phyloP scores from a whole-genome alignment of 108 stramenopile genomes.

The Aureococcus anophagefferens region DNA sequence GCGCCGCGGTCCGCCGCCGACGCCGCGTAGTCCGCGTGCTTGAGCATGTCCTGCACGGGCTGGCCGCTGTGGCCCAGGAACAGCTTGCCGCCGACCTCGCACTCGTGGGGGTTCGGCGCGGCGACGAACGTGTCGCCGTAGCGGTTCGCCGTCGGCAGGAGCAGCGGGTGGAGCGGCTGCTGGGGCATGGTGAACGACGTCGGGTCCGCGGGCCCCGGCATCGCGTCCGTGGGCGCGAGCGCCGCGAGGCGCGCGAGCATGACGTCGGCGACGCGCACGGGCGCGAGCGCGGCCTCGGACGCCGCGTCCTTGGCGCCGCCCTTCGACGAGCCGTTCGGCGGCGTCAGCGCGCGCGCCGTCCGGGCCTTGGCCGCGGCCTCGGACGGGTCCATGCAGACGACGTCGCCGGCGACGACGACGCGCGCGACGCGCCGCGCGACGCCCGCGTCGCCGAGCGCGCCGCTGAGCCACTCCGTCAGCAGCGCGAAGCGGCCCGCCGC shows the following conservation, averaged over 20 bases:
- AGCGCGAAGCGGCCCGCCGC: slow-evolving; percentile 12
- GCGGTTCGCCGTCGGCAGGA: slow-evolving; percentile 28
- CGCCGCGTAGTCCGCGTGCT: slow-evolving; percentile 13
- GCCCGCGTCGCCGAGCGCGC: not conserved
- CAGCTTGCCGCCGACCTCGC: slow-evolving; percentile 14
- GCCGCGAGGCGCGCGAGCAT: slow-evolving; percentile 28
- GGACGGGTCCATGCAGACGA: not conserved
- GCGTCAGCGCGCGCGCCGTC: not conserved
- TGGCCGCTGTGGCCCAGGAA: slow-evolving; percentile 37
- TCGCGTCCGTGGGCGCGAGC: slow-evolving; percentile 32
- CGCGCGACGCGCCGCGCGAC: slow-evolving; percentile 9
- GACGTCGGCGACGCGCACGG: slow-evolving; percentile 27
- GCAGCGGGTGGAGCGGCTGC: slow-evolving; percentile 41
- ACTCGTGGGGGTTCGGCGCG: slow-evolving; percentile 38
- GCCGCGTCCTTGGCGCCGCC: not conserved
- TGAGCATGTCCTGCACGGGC: slow-evolving; percentile 25
- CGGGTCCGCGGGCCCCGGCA: slow-evolving; percentile 41
- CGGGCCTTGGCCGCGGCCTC: not conserved
- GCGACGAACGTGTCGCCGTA: slow-evolving; percentile 11
- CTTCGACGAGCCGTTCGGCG: not conserved
- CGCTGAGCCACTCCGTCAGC: slow-evolving; percentile 18
- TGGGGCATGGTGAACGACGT: slow-evolving; percentile 37
- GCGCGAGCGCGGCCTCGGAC: slow-evolving; percentile 14
- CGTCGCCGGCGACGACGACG: slow-evolving; percentile 18
- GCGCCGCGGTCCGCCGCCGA: not conserved